These are phyloP conservation scores for Salix udensis DNA, from an alignment of 345 rosid genomes.

Conservation along the genomic window DNA sequence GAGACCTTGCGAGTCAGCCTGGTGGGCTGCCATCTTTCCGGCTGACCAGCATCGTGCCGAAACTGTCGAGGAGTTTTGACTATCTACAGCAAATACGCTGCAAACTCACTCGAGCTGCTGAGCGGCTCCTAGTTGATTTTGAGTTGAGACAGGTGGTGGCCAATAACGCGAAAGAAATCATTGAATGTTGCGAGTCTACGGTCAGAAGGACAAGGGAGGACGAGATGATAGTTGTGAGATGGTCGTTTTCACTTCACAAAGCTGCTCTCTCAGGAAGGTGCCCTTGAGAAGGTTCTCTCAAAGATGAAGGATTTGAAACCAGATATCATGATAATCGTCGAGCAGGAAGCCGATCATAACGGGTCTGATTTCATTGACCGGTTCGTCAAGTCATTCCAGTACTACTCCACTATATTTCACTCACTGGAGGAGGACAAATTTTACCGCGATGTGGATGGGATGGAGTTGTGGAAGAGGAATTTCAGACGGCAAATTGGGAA, in stretches of 20 bases:
- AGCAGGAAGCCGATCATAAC: background rate
- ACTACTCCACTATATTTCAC: background rate
- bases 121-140: background rate
- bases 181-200: slow-evolving; percentile 67
- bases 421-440: slow-evolving; percentile 41
- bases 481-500: background rate
- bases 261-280: slow-evolving; percentile 34
- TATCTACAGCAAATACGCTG: too few species aligned
- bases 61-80: too few species aligned
- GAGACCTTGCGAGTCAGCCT: too few species aligned
- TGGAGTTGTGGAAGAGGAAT: background rate
- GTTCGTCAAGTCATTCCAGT: background rate
- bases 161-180: slow-evolving; percentile 47
- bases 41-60: too few species aligned
- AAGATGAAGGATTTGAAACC: background rate
- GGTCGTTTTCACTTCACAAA: slow-evolving; percentile 75
- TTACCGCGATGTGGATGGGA: slow-evolving; percentile 59
- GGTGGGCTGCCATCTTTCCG: too few species aligned
- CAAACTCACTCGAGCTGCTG: too few species aligned
- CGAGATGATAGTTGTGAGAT: slow-evolving; percentile 76
- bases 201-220: slow-evolving; percentile 35
- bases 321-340: background rate
- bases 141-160: slow-evolving; percentile 53
- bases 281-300: slow-evolving; percentile 46
- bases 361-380: background rate